Evolutionary conservation across 768 basidiomycete genomes (phyloP).

Genomic region (Boletus sp.): DNA sequence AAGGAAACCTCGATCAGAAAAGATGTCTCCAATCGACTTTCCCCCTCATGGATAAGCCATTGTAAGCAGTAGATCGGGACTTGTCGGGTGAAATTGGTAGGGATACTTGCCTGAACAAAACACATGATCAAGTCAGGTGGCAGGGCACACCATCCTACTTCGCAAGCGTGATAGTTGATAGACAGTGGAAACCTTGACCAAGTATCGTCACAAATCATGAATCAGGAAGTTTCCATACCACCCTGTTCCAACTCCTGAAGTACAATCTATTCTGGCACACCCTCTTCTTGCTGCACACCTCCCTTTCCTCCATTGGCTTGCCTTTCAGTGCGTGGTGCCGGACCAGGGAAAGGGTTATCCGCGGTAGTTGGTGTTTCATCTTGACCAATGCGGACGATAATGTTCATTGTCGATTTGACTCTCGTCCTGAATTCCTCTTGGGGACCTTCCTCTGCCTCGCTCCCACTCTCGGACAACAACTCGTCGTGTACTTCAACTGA

Average conservation of each 20-base stretch:
- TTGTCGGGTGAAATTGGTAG: neutral
- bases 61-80: neutral
- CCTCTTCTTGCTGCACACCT: constrained; percentile 1
- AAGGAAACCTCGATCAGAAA: neutral
- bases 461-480: constrained; percentile 41
- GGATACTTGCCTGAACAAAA: neutral
- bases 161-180: no score
- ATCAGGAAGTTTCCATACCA: constrained; percentile 32
- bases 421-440: constrained; percentile 57
- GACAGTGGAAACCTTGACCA: neutral
- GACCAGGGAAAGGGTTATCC: neutral
- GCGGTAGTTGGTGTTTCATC: constrained; percentile 40
- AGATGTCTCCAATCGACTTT: neutral
- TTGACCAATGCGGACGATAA: constrained; percentile 60
- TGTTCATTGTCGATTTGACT: constrained; percentile 63
- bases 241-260: constrained; percentile 45
- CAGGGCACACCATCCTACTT: no score
- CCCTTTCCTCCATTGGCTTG: constrained; percentile 10
- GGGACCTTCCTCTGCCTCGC: constrained; percentile 58
- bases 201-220: neutral
- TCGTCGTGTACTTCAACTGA: constrained; percentile 78
- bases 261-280: constrained; percentile 28
- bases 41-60: neutral
- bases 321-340: neutral
- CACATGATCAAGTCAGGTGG: neutral